phyloP scores from a whole-genome alignment of 441 rosid genomes.

The Populus hybrid region DNA sequence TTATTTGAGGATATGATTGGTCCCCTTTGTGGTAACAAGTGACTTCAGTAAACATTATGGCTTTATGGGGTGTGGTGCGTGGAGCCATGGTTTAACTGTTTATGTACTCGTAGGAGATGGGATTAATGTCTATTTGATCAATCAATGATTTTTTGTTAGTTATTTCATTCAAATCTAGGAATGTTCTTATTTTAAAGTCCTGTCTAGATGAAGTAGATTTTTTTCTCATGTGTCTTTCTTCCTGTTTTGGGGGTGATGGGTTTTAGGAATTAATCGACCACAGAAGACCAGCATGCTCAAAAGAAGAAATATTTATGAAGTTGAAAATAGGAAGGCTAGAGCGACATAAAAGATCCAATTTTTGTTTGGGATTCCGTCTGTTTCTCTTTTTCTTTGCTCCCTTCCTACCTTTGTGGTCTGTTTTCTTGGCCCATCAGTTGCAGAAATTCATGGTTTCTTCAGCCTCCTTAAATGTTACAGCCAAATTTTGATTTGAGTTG shows the following conservation, averaged over 20 bases:
- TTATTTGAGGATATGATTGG: conserved; percentile 16
- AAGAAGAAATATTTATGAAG: conserved; percentile 14
- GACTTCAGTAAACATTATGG: neutral
- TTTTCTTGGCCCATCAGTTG: conserved; percentile 6
- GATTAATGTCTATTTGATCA: conserved; percentile 9
- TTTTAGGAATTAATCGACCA: conserved; percentile 22
- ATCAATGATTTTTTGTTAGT: neutral
- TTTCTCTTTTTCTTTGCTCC: neutral
- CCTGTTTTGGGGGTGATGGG: conserved; percentile 23
- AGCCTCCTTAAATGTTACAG: conserved; percentile 29
- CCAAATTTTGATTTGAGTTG: conserved; percentile 15
- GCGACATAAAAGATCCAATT: neutral
- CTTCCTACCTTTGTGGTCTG: neutral
- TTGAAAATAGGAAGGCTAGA: too few species aligned
- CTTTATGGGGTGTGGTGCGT: neutral
- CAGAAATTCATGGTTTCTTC: conserved; percentile 10
- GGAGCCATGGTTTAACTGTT: neutral
- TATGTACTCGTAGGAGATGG: neutral
- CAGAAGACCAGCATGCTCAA: conserved; percentile 13
- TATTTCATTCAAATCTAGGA: conserved; percentile 1
- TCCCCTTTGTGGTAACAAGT: neutral
- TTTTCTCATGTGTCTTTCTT: conserved; percentile 6
- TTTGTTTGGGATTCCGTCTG: neutral
- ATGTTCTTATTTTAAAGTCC: conserved; percentile 24
- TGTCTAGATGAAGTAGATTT: conserved; percentile 24